Evolutionary conservation across 257 asterid genomes (phyloP).

Genomic region (Petunia axillaris): DNA sequence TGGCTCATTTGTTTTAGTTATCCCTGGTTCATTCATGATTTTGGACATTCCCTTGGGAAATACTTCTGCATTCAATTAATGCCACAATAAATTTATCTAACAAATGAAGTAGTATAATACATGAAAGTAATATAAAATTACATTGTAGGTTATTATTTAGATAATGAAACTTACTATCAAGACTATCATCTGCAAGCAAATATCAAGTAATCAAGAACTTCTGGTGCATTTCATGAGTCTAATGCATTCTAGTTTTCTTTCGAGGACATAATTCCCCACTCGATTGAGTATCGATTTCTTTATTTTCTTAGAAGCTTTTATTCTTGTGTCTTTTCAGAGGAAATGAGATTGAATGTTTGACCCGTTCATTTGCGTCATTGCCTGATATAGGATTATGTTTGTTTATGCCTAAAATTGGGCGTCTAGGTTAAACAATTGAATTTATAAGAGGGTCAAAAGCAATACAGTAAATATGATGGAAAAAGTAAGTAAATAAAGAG

Average conservation of each 20-base stretch:
- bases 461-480: no score
- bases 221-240: neutral
- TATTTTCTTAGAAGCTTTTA: neutral
- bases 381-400: neutral
- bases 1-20: constrained; percentile 26
- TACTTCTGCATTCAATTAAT: constrained; percentile 21
- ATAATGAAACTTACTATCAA: constrained; percentile 11
- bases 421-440: no score
- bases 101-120: neutral
- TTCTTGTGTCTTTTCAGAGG: neutral
- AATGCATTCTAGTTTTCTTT: constrained; percentile 10
- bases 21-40: constrained; percentile 28
- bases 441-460: no score
- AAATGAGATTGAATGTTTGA: neutral
- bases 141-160: no score
- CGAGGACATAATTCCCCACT: neutral
- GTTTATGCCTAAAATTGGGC: no score
- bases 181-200: neutral
- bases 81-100: neutral
- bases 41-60: constrained; percentile 30
- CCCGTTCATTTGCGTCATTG: neutral
- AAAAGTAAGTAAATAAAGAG: no score
- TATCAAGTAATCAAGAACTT: constrained; percentile 3
- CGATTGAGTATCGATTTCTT: neutral
- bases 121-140: no score